Evolutionary conservation across 2,329 filamentous ascomycete species (phyloP).

Genomic region (Periconia macrospinosa): DNA sequence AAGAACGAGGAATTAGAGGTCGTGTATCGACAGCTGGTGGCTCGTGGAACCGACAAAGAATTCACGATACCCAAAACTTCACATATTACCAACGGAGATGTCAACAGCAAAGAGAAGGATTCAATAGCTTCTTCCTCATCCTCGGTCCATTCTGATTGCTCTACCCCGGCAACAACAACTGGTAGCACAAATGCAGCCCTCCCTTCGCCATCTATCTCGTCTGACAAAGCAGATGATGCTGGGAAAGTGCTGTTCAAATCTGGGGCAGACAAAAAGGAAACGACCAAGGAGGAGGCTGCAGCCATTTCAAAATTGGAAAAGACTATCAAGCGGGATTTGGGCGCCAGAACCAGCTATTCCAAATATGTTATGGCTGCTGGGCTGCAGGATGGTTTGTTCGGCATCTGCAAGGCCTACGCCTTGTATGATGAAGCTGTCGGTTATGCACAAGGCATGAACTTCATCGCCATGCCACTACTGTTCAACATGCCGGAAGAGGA

Average conservation of each 20-base stretch:
- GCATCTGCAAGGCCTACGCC: conserved; percentile 96
- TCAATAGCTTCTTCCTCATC: conserved; percentile 77
- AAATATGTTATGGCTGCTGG: conserved; percentile 92
- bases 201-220: conserved; percentile 59
- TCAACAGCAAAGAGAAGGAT: conserved; percentile 63
- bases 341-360: conserved; percentile 91
- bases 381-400: conserved; percentile 90
- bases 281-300: conserved; percentile 74
- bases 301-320: conserved; percentile 85
- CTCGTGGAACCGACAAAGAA: conserved; percentile 80
- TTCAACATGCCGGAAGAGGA: conserved; percentile 99
- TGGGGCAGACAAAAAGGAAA: conserved; percentile 72
- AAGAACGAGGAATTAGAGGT: conserved; percentile 88
- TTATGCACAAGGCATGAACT: conserved; percentile 99
- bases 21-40: conserved; percentile 81
- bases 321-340: conserved; percentile 85
- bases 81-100: conserved; percentile 51
- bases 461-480: conserved; percentile 91
- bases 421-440: conserved; percentile 92
- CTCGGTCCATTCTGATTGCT: conserved; percentile 78
- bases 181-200: conserved; percentile 39
- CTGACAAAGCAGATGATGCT: conserved; percentile 59
- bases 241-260: conserved; percentile 66
- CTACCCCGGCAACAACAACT: conserved; percentile 61
- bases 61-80: conserved; percentile 27